Conservation (phyloP, 495 filamentous ascomycete genomes). For the Aspergillus biplanus region DNA sequence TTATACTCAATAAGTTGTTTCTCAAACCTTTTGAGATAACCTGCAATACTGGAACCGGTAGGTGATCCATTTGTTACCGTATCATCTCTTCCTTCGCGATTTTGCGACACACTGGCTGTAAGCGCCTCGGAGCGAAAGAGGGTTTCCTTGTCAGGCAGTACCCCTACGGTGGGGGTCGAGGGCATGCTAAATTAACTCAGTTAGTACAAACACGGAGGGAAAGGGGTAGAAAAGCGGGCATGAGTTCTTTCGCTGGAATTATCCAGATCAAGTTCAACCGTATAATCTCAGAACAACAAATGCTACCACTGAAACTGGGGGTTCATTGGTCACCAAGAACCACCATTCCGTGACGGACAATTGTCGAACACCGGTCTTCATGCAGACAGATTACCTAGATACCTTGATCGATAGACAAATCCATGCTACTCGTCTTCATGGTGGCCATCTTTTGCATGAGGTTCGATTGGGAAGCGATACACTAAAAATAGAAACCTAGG, state of each 20-base stretch:
- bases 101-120: conserved; percentile 17
- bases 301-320: conserved; percentile 9
- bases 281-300: conserved; percentile 59
- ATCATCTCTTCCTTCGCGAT: conserved; percentile 28
- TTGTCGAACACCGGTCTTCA: conserved; percentile 55
- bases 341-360: conserved; percentile 11
- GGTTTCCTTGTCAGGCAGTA: conserved; percentile 29
- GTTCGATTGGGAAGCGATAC: conserved; percentile 31
- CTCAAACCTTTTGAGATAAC: conserved; percentile 42
- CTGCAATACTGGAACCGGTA: conserved; percentile 35
- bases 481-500: conserved; percentile 25
- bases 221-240: conserved; percentile 41
- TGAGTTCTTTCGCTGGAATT: conserved; percentile 66
- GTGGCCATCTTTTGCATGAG: conserved; percentile 32
- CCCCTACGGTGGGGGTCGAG: conserved; percentile 36
- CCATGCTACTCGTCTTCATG: conserved; percentile 51
- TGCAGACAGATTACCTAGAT: conserved; percentile 48
- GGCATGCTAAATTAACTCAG: conserved; percentile 38
- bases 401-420: conserved; percentile 54
- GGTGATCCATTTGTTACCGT: conserved; percentile 24
- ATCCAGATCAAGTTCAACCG: conserved; percentile 67
- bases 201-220: conserved; percentile 28
- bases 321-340: background rate
- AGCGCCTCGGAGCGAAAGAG: conserved; percentile 17
- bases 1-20: conserved; percentile 53